Evolutionary conservation across 345 rosid species (phyloP).

Genomic region (Rhodomyrtus tomentosa): DNA sequence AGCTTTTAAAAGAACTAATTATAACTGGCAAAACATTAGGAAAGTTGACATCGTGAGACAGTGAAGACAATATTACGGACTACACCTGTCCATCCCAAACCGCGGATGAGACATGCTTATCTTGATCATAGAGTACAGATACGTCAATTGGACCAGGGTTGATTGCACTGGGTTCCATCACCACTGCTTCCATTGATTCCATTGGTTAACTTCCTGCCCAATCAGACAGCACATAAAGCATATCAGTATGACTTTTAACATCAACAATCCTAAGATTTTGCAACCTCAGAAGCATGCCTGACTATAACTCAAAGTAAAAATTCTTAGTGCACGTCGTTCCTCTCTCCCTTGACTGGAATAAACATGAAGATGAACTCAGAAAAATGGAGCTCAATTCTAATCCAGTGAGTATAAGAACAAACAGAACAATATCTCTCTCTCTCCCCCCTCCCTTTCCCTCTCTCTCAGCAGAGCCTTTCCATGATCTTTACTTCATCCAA

Average conservation of each 20-base stretch:
- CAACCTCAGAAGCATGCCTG: background rate
- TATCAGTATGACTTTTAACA: background rate
- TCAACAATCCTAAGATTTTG: background rate
- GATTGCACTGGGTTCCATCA: slow-evolving; percentile 5
- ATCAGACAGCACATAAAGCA: background rate
- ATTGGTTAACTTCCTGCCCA: background rate
- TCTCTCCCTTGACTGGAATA: background rate
- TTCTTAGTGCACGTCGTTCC: background rate
- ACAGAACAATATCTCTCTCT: background rate
- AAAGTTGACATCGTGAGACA: background rate
- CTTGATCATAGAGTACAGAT: slow-evolving; percentile 65
- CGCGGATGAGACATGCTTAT: slow-evolving; percentile 72
- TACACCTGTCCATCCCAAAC: slow-evolving; percentile 63
- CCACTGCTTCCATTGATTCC: background rate
- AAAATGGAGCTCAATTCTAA: background rate
- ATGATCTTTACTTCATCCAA: background rate
- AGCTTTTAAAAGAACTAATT: background rate
- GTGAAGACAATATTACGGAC: background rate
- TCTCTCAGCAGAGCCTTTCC: background rate
- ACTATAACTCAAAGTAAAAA: background rate
- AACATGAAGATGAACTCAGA: background rate
- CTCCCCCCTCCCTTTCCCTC: background rate
- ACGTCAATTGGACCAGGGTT: slow-evolving; percentile 27
- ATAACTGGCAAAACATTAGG: background rate
- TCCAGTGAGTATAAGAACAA: background rate